Evolutionary conservation across 768 basidiomycete genomes (phyloP), one percentile per base, ranked within the genome.

Genomic region (Neoboletus subvelutipes): DNA sequence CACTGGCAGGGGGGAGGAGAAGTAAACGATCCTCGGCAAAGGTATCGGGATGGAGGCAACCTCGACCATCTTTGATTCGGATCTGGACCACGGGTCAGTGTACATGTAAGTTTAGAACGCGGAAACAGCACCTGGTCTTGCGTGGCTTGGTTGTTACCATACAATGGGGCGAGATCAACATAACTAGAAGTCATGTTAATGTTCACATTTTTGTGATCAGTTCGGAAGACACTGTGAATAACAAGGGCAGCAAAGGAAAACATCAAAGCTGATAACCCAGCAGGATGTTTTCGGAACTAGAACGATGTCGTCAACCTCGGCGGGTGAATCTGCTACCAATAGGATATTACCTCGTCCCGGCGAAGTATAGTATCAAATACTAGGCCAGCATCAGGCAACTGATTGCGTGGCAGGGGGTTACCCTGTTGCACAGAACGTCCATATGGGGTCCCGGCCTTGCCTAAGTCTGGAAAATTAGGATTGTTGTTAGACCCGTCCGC

Each of bases 161-260:
- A 95, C 28, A 95, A 73, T 3, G 90, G 90, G 3, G 85, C 83
- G 2, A 95, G 80, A 65, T 95, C 93, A 50, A 94, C 85, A 64
- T 95, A 95, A 13, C 89, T 87, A 0, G 89, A 90, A 2, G 93
- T 93, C 67, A 92, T 82, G 71, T 95, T 95, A 63, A 90, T 84
- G 64, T 79, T 80, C 17, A 78, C 76, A 48, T 88, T 76, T 11
- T 65, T 71, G 68, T 89, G 88, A 12, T 84, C 83, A 0, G 92
- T 94, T 42, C 90, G 89, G 82, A 95, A 95, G 52, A 92, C 84
- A 45, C 88, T 91, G 66, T 92, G 91, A 49, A 92, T 90, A 40
- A 93, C 89, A 13, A 92, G 79, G 2, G 90, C 84, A 9, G 90
- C 92, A 59, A 90, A 92, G 8, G 85, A 76, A 67, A 93, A 93